Base-by-base conservation (phyloP, 179 eudicot species). In the Drosera spatulata region DNA sequence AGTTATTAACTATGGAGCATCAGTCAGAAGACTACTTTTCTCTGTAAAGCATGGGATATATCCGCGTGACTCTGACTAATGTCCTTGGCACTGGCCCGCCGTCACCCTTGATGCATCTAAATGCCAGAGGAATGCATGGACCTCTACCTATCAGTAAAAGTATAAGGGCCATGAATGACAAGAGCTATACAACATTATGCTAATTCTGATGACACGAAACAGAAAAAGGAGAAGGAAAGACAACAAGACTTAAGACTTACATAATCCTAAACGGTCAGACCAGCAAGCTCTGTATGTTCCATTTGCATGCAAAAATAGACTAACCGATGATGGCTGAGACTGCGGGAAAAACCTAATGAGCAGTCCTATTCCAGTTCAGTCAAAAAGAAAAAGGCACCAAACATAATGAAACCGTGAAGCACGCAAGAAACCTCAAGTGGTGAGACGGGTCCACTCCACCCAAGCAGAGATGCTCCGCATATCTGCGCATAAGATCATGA, bases 221-320 rank as follows among this genome's bases (percentile, higher is more conserved):
- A 22, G 4, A 62, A 61, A n/a, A n/a, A n/a, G n/a, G n/a, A n/a
- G 2, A 8, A 15, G 49, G 22, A 62, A 8, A 15, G 37, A 41
- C 39, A 33, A 55, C 33, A 22, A 22, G 33, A 22, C 33, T 22
- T 37, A 65, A 47, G 51, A 78, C 99, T 84, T 76, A 89, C 99
- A 81, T 62, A 93, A 81, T 68, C 99, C 99, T 70, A 93, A 77
- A 59, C 95, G 88, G 53, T 81, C 95, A 69, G 86, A 83, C 99
- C 99, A 93, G 61, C 84, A 77, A 77, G 81, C 88, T 81, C 95
- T 82, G 68, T 93, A 84, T 37, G 97, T 89, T 61, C 99, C 99
- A 83, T 93, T 93, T 40, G 79, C 80, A 78, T 86, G 90, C 80
- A 93, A 70, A 61, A 69, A 50, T 59, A 93, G 73, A 71, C 68